Evolutionary conservation across 2,329 filamentous ascomycete genomes (phyloP), one percentile per base, ranked within the genome.

Genomic region (Fusarium circinatum): DNA sequence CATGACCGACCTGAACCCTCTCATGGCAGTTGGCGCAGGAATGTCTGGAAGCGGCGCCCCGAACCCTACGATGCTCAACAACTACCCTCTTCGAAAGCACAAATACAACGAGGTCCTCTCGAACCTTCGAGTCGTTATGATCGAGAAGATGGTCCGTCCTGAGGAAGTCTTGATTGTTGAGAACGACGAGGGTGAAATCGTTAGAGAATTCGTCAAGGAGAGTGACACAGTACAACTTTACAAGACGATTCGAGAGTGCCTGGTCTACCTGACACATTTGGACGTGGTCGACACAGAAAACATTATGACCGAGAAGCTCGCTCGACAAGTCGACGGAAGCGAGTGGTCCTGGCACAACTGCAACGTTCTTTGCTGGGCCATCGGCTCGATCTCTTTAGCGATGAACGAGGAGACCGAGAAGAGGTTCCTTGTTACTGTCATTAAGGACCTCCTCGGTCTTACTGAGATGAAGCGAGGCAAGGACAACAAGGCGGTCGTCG

Each of bases 401-500:
- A 99, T 99, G 96, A 99, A 98, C 80, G 96, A 99, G 81, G 96
- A 99, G 83, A 99, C 96, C 0, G 96, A 99, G 84, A 99, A 99
- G 87, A 91, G 96, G 17, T 99, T 99, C 87, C 86, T 99, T 47
- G 96, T 99, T 56, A 99, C 96, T 1, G 97, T 99, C 62, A 99
- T 99, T 79, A 99, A 99, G 85, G 96, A 99, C 79, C 90, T 99
- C 13, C 90, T 99, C 34, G 97, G 96, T 3, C 87, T 99, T 63
- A 99, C 96, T 0, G 96, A 99, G 83, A 98, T 98, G 95, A 99
- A 99, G 87, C 94, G 97, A 61, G 96, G 96, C 72, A 99, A 99
- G 80, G 96, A 99, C 86, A 99, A 99, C 89, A 99, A 99, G 83
- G 96, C 96, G 18, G 96, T 99, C 15, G 96, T 99, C 45, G 96